phyloP scores from a whole-genome alignment of 306 rosid species.

The barrel medic (Medicago truncatula) region DNA sequence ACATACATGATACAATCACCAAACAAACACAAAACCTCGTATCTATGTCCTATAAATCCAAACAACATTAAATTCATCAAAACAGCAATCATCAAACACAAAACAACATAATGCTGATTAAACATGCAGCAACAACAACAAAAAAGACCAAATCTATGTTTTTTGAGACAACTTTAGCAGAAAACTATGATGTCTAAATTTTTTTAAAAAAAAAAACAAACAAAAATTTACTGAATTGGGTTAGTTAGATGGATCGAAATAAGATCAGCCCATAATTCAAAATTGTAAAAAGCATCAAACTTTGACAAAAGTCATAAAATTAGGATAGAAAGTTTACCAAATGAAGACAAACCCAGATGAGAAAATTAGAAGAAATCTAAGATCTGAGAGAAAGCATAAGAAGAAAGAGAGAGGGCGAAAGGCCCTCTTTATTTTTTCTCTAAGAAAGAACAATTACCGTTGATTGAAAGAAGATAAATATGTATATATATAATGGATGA shows the following conservation, averaged over 20 bases:
- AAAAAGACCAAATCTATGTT: constrained; percentile 51
- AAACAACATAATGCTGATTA: constrained; percentile 50
- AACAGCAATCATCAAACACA: constrained; percentile 39
- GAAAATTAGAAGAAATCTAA: constrained; percentile 64
- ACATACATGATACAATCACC: constrained; percentile 3
- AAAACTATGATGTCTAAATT: constrained; percentile 36
- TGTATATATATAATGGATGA: constrained; percentile 32
- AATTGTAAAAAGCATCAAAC: constrained; percentile 40
- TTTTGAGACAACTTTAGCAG: constrained; percentile 37
- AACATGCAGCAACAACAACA: no score
- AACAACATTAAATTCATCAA: constrained; percentile 40
- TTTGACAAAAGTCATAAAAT: constrained; percentile 27
- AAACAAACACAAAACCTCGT: constrained; percentile 32
- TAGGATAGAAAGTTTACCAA: constrained; percentile 52
- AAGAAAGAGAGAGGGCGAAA: constrained; percentile 79
- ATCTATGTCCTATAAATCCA: constrained; percentile 26
- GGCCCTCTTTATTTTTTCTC: constrained; percentile 64
- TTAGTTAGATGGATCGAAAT: constrained; percentile 37
- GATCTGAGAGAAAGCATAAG: constrained; percentile 83
- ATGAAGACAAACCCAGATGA: constrained; percentile 75
- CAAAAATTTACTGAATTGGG: constrained; percentile 32
- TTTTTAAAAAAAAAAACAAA: constrained; percentile 1
- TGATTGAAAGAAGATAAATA: constrained; percentile 57
- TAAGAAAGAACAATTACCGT: constrained; percentile 53
- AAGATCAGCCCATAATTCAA: constrained; percentile 55